Conservation (phyloP, 495 filamentous ascomycete genomes). For the Penicillium pulvis region DNA sequence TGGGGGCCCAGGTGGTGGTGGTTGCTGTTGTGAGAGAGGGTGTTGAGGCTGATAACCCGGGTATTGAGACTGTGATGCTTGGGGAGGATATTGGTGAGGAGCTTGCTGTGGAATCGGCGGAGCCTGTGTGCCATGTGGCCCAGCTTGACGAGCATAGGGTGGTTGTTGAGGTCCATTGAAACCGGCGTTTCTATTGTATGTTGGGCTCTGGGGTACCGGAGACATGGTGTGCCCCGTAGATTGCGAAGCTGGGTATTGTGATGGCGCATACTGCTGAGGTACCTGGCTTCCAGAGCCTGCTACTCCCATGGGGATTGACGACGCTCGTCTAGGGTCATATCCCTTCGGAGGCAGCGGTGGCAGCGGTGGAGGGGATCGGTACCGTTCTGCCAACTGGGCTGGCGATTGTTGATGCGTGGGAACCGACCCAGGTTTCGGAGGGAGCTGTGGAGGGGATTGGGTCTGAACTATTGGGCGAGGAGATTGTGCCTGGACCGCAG, state of each 20-base stretch:
- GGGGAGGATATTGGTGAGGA: constrained; percentile 8
- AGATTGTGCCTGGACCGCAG: constrained; percentile 18
- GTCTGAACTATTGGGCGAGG: constrained; percentile 16
- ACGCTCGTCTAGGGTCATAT: constrained; percentile 22
- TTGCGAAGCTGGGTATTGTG: constrained; percentile 12
- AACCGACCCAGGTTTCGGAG: constrained; percentile 33
- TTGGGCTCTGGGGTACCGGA: constrained; percentile 15
- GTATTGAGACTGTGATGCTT: constrained; percentile 18
- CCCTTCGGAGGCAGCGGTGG: constrained; percentile 48
- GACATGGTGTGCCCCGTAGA: constrained; percentile 19
- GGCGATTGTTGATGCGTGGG: constrained; percentile 22
- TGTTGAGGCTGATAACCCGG: constrained; percentile 24
- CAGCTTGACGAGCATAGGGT: neutral
- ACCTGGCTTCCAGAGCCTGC: constrained; percentile 14
- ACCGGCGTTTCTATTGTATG: constrained; percentile 16
- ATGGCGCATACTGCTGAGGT: constrained; percentile 22
- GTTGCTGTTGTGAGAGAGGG: constrained; percentile 19
- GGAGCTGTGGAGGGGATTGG: constrained; percentile 43
- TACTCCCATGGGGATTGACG: constrained; percentile 15
- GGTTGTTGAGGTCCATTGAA: neutral
- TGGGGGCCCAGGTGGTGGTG: constrained; percentile 11
- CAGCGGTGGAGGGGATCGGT: constrained; percentile 36
- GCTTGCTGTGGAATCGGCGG: constrained; percentile 8
- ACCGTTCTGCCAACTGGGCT: constrained; percentile 24
- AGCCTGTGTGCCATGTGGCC: constrained; percentile 9